Base-by-base conservation (phyloP, 2,329 filamentous ascomycete genomes). In the Thelonectria discophora region DNA sequence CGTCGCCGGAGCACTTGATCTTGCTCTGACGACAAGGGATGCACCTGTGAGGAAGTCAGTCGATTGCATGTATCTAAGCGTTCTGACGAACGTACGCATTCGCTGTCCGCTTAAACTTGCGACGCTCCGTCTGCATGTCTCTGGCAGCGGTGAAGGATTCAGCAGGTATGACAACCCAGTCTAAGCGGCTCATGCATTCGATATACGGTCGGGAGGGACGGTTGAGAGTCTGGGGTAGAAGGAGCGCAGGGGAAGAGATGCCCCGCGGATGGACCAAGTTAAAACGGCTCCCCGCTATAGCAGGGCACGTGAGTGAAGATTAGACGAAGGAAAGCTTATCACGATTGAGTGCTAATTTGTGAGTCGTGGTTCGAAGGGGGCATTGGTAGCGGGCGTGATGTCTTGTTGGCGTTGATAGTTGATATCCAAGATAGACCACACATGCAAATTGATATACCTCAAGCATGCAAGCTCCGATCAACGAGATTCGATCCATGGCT, bases 1-100 rank as follows among this genome's bases (percentile, higher is more conserved):
- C 48, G 15, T 58, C 55, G 18, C 55, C 55, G 15, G 55, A 58
- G n/a, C 55, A 58, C 18, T 58, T 58, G 10, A 58, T 58, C 18
- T 58, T 58, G 12, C 55, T 58, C 48, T 58, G 47, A 1, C 55
- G 55, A 52, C 55, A 58, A 5, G 55, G 45, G 21, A 58, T 52
- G 20, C 55, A 58, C 30, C 55, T 58, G 37, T 3, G 32, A 37
- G 2, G 8, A 15, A 5, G 32, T 39, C 27, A 39, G 48, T 27
- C 34, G 15, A 15, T 32, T n/a, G n/a, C n/a, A 12, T 17, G 11
- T 40, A 10, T 40, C 12, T n/a, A 17, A 34, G 34, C 49, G 10
- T 17, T 7, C 45, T 49, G 55, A 43, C 34, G 21, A 24, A n/a
- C 55, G 40, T 51, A 58, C 55, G 55, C 55, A 37, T 48, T 58